Base-by-base conservation (phyloP, 805 yeast species). In the Lipomyces anomalus region DNA sequence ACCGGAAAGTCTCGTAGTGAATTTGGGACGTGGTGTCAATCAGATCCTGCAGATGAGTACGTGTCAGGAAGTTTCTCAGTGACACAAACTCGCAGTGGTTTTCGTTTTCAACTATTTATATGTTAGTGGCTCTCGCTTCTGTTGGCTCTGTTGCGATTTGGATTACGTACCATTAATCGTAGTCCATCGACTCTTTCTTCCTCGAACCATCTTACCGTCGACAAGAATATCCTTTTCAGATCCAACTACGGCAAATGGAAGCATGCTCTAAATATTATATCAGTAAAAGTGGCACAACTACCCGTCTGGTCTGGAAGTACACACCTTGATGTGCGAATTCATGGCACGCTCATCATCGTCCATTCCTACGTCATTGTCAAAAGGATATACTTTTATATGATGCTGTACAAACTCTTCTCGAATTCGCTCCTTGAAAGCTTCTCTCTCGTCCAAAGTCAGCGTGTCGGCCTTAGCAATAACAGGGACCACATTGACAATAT, bases 201-300 rank as follows among this genome's bases (percentile, higher is more conserved):
- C 96, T 59, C 90, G 82, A 38, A 88, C 84, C 22, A 75, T 69
- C 59, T 82, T 84, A 35, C 95, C 96, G 60, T 81, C 79, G 43
- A 84, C 72, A 44, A 78, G 75, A 53, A 85, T 76, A 57, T 82
- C 82, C 46, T 74, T 78, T 63, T 87, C 94, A 9, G 95, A 82
- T 36, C 97, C 98, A 46, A 89, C 87, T 32, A 90, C 79, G 1
- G 97, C 97, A 71, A 92, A 90, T 22, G 98, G 98, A 56, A 89
- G 58, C 57, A 64, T 53, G 38, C 35, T 46, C 47, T 53, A 41
- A 9, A 26, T 11, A 18, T 2, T 11, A 17, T n/a, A 20, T 3
- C 17, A 43, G 23, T 11, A 22, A 24, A 18, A 5, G 18, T 28
- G 6, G 38, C 13, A 9, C 13, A 30, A 17, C 7, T 21, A 20